Evolutionary conservation across 345 rosid species (phyloP).

Genomic region (Lepidium africanum): DNA sequence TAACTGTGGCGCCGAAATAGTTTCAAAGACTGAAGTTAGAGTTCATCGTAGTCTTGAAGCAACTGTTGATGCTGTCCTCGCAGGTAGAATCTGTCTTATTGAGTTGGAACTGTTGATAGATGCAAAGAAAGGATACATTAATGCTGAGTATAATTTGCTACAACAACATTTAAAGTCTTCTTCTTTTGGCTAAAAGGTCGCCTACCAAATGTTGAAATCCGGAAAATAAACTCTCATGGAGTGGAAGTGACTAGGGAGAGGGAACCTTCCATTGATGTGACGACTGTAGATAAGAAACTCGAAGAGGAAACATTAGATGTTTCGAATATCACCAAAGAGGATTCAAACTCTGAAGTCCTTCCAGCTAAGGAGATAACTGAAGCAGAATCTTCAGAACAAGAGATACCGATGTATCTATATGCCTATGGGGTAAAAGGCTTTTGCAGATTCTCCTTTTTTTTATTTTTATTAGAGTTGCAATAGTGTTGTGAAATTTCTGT

Average conservation of each 20-base stretch:
- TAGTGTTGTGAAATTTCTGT: background rate
- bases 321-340: slow-evolving; percentile 25
- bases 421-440: slow-evolving; percentile 61
- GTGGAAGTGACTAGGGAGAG: slow-evolving; percentile 22
- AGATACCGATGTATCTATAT: slow-evolving; percentile 35
- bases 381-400: slow-evolving; percentile 30
- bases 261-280: slow-evolving; percentile 22
- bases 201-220: slow-evolving; percentile 55
- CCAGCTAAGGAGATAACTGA: slow-evolving; percentile 20
- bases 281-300: slow-evolving; percentile 17
- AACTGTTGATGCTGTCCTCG: slow-evolving; percentile 78
- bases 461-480: background rate
- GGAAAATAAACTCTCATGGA: slow-evolving; percentile 43
- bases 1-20: slow-evolving; percentile 69
- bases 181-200: slow-evolving; percentile 42
- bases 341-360: slow-evolving; percentile 21
- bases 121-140: background rate
- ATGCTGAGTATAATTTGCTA: background rate
- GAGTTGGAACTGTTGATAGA: background rate
- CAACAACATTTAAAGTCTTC: background rate
- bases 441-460: background rate
- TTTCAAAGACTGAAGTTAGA: slow-evolving; percentile 75
- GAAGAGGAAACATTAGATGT: slow-evolving; percentile 30
- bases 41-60: slow-evolving; percentile 87
- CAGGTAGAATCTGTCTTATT: slow-evolving; percentile 35